Evolutionary conservation across 2,329 filamentous ascomycete genomes (phyloP).

Genomic region (Colletotrichum theobromicola): DNA sequence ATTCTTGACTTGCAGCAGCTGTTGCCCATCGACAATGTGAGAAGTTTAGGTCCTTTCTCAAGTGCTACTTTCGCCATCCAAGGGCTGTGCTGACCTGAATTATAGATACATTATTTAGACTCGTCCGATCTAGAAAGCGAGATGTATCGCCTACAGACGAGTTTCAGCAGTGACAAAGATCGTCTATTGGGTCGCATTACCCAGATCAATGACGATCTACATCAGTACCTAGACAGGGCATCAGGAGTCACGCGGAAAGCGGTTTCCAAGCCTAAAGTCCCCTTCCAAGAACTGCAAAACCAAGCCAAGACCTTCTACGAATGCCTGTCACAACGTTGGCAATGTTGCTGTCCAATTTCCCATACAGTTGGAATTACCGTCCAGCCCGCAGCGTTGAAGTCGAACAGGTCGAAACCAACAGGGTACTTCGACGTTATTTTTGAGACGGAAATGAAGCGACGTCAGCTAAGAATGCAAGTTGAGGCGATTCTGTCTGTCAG

Average conservation of each 20-base stretch:
- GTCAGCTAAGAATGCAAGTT: neutral
- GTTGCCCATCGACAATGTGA: neutral
- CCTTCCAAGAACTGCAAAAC: neutral
- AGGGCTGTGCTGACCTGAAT: neutral
- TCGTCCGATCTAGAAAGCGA: neutral
- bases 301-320: neutral
- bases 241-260: neutral
- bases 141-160: neutral
- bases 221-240: neutral
- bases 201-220: neutral
- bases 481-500: neutral
- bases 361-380: neutral
- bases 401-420: too few species aligned
- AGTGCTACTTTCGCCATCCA: neutral
- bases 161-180: conserved; percentile 1
- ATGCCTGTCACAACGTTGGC: neutral
- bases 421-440: neutral
- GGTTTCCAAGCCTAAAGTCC: neutral
- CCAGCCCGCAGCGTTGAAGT: neutral
- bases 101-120: neutral
- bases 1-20: neutral
- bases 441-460: neutral
- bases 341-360: neutral
- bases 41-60: neutral
- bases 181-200: neutral